Percentiles rank a stretch among this genome's conserved stretches.
These are phyloP conservation scores for Heliosperma pusillum DNA, from an alignment of 148 eudicot species.

Conservation along the genomic window DNA sequence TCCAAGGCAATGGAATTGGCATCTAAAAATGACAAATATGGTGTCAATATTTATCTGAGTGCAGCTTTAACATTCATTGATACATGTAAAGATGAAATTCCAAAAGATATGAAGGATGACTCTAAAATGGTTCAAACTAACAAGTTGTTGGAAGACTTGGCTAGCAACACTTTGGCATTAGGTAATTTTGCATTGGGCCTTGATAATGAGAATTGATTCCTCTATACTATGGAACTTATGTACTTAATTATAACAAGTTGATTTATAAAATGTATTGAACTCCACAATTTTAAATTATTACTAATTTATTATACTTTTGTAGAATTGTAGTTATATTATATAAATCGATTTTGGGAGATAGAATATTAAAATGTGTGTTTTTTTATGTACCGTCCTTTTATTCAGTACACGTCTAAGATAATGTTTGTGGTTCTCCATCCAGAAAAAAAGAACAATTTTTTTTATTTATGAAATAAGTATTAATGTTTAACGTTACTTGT, in stretches of 20 bases:
- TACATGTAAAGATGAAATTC: slow-evolving; percentile 19
- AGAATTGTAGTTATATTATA: no score
- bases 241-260: neutral
- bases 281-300: neutral
- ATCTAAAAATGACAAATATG: slow-evolving; percentile 14
- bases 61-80: slow-evolving; percentile 23
- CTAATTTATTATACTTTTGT: no score
- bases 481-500: no score
- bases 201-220: neutral
- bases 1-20: slow-evolving; percentile 12
- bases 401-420: no score
- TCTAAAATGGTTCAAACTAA: neutral
- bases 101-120: neutral
- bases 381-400: no score
- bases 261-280: neutral
- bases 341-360: no score
- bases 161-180: slow-evolving; percentile 22
- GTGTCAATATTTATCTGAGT: slow-evolving; percentile 19
- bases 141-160: slow-evolving; percentile 8
- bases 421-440: no score
- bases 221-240: no score
- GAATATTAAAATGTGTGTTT: no score
- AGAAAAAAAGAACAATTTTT: no score
- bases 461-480: no score
- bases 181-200: slow-evolving; percentile 12